These are phyloP conservation scores for Blepharisma japonicum DNA, from an alignment of 73 alveolate species.

Conservation along the genomic window DNA sequence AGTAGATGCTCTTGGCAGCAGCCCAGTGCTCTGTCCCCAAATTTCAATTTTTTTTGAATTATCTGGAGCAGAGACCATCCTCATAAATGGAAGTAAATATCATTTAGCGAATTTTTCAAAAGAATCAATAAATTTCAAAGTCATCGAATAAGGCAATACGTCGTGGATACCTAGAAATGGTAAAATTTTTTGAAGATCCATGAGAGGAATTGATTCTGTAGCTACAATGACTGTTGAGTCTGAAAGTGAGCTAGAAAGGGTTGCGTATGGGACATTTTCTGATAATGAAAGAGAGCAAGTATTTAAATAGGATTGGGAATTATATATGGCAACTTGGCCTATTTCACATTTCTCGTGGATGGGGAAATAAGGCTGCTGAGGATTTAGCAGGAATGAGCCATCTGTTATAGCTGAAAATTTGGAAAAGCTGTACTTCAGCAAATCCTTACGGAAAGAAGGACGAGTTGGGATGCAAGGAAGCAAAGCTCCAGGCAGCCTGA, in stretches of 20 bases:
- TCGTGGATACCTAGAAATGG: not conserved
- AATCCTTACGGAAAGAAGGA: not conserved
- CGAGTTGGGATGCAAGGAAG: constrained; percentile 13
- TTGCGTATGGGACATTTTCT: too few species aligned
- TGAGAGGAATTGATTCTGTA: not conserved
- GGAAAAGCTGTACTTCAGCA: not conserved
- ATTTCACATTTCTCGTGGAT: not conserved
- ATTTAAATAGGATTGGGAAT: not conserved
- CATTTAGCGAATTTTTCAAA: constrained; percentile 7
- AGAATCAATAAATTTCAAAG: not conserved
- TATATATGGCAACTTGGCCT: not conserved
- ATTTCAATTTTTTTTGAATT: constrained; percentile 24
- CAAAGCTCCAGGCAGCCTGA: constrained; percentile 9
- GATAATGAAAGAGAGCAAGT: not conserved
- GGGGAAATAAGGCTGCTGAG: not conserved
- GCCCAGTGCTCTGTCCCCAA: not conserved
- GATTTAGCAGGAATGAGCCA: not conserved
- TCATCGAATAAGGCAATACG: not conserved
- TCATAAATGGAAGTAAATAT: not conserved
- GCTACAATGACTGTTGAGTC: not conserved
- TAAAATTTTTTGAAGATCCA: not conserved
- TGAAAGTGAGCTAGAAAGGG: not conserved
- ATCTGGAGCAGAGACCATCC: not conserved
- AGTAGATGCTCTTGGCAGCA: not conserved
- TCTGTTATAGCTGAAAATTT: not conserved